These are phyloP conservation scores for Elongisporangium senticosum DNA, from an alignment of 352 stramenopile species.

Conservation along the genomic window DNA sequence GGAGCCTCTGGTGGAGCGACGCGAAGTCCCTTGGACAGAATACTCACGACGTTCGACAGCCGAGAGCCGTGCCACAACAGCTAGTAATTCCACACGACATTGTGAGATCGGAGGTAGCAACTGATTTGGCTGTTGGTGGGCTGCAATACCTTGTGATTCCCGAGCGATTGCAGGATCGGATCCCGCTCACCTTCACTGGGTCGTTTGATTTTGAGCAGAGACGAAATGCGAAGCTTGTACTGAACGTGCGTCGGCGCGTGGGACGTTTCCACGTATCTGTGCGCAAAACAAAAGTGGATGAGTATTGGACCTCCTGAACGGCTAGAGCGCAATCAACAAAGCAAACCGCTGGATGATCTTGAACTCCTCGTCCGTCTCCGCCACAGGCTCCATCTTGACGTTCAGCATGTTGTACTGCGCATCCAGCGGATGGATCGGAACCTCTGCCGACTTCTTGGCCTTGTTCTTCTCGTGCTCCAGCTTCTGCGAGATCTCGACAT, in stretches of 20 bases:
- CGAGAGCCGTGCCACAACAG: slow-evolving; percentile 84
- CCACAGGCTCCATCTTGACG: slow-evolving; percentile 38
- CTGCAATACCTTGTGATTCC: slow-evolving; percentile 51
- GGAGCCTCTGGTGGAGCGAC: slow-evolving; percentile 77
- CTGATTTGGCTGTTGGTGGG: not conserved
- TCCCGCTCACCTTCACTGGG: slow-evolving; percentile 40
- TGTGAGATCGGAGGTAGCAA: not conserved
- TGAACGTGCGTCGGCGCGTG: slow-evolving; percentile 57
- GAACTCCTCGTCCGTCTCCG: slow-evolving; percentile 33
- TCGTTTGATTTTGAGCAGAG: slow-evolving; percentile 42
- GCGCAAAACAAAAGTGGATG: not conserved
- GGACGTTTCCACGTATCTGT: slow-evolving; percentile 56
- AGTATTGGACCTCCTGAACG: not conserved
- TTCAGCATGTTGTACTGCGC: slow-evolving; percentile 58
- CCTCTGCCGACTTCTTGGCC: slow-evolving; percentile 6
- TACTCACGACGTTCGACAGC: slow-evolving; percentile 72
- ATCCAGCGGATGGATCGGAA: slow-evolving; percentile 44
- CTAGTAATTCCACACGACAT: slow-evolving; percentile 2
- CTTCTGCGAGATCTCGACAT: slow-evolving; percentile 65
- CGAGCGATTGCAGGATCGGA: slow-evolving; percentile 34
- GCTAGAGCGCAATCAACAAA: not conserved
- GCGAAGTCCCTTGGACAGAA: slow-evolving; percentile 72
- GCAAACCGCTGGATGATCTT: slow-evolving; percentile 39
- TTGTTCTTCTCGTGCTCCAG: slow-evolving; percentile 39
- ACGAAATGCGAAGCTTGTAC: slow-evolving; percentile 58